Evolutionary conservation across 148 eudicot genomes (phyloP).

Genomic region (Diospyros lotus): DNA sequence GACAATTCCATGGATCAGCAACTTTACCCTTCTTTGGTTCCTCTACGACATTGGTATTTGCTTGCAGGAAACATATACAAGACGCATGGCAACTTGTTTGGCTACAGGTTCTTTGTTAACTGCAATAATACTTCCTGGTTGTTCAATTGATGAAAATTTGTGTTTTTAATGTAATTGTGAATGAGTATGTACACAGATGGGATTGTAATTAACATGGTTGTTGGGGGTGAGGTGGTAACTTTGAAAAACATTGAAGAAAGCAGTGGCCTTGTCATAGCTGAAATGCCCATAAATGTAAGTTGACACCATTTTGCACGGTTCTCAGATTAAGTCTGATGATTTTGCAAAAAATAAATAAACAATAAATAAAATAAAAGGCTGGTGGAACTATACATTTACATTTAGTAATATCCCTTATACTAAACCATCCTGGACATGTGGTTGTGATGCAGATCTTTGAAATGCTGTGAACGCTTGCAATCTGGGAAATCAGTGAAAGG

Average conservation of each 20-base stretch:
- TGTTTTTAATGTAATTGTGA: neutral
- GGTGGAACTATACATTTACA: neutral
- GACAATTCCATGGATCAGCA: neutral
- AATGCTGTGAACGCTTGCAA: slow-evolving; percentile 35
- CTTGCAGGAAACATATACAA: slow-evolving; percentile 73
- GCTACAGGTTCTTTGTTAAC: slow-evolving; percentile 53
- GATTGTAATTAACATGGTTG: slow-evolving; percentile 84
- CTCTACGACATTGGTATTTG: neutral
- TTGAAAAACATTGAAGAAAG: slow-evolving; percentile 82
- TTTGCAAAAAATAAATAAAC: neutral
- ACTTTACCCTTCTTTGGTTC: neutral
- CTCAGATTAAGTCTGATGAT: too few species aligned
- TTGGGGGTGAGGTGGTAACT: slow-evolving; percentile 84
- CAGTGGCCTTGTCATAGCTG: slow-evolving; percentile 64
- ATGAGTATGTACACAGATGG: slow-evolving; percentile 50
- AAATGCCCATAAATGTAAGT: slow-evolving; percentile 68
- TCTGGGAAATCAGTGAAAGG: neutral
- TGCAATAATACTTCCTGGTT: neutral
- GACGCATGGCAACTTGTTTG: slow-evolving; percentile 74
- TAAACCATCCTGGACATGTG: neutral
- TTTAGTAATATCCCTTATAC: neutral
- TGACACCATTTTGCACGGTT: neutral
- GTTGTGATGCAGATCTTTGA: slow-evolving; percentile 56
- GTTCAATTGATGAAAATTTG: neutral
- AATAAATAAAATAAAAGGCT: neutral